Evolutionary conservation across 2,329 filamentous ascomycete species (phyloP), one percentile per base, ranked within the genome.

Genomic region (Helotiales sp.): DNA sequence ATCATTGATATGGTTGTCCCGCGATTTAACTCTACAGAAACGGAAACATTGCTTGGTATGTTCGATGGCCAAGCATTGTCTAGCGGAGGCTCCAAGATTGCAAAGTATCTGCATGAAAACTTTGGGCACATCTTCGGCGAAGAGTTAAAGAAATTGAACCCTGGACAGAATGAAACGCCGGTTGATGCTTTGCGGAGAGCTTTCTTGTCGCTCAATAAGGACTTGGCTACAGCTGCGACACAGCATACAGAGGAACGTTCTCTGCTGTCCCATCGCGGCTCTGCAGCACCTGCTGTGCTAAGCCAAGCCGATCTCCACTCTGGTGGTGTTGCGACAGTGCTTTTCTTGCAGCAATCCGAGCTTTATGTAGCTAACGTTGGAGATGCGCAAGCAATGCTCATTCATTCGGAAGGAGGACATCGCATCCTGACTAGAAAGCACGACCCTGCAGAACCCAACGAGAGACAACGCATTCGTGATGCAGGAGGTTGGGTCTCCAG

Each of bases 1-100:
- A 96, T 93, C 2, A 88, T 98, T 58, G 95, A 99, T 71, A 87
- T 99, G 75, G 91, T 99, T 19, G 90, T 98, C 29, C 95, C 95
- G 10, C 86, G 91, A 46, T 95, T 97, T 76, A 89, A 93, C 69
- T 90, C 92, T 15, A 90, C 89, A 52, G 92, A 98, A 65, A 88
- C 91, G 42, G 93, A 98, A 73, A 93, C 91, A 44, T 81, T 99
- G 1, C 77, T 99, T 46, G 95, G 93, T n/a, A 82, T 99, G 73
- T 99, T 99, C 69, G 96, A 99, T 71, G 95, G 95, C 3, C 91
- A 97, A 71, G 84, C 88, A n/a, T 80, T 96, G 57, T 90, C 91
- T 2, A 92, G 85, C 60, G 90, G 93, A 60, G 96, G 95, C 42
- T 97, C 93, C 61, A 96, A 96, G 76, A 91, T 99, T 66, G 93